Conservation (phyloP, 2,329 filamentous ascomycete species). For the Microcera coccophila region DNA sequence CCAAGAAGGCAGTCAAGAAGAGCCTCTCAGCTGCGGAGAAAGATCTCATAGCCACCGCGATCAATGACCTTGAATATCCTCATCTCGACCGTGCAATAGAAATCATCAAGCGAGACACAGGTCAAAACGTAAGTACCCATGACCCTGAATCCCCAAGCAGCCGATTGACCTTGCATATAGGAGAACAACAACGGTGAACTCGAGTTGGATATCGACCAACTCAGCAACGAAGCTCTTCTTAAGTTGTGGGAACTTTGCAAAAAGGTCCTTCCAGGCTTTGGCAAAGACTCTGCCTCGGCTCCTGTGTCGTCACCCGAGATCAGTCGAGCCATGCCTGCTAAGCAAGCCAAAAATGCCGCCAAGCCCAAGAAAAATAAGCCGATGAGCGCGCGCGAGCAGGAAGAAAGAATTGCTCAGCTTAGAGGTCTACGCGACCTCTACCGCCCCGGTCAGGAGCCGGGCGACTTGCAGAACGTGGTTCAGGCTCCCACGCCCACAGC, state of each 20-base stretch:
- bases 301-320: constrained; percentile 29
- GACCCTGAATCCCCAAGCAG: background rate
- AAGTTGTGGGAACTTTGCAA: constrained; percentile 49
- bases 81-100: constrained; percentile 77
- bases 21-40: constrained; percentile 77
- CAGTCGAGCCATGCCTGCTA: constrained; percentile 26
- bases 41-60: constrained; percentile 82
- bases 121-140: constrained; percentile 60
- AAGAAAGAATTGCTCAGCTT: constrained; percentile 59
- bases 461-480: constrained; percentile 23
- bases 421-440: constrained; percentile 49
- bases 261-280: constrained; percentile 41
- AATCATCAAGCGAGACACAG: constrained; percentile 85
- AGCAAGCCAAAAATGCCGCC: constrained; percentile 32
- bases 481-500: constrained; percentile 29
- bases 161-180: constrained; percentile 29
- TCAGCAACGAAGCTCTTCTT: constrained; percentile 52
- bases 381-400: constrained; percentile 68
- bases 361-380: constrained; percentile 72
- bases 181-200: constrained; percentile 58
- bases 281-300: constrained; percentile 29
- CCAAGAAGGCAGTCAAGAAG: constrained; percentile 46
- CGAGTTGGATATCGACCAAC: constrained; percentile 56
- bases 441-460: constrained; percentile 32
- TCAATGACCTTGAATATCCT: constrained; percentile 73